Evolutionary conservation across 345 rosid genomes (phyloP).

Genomic region (Linum trigynum): DNA sequence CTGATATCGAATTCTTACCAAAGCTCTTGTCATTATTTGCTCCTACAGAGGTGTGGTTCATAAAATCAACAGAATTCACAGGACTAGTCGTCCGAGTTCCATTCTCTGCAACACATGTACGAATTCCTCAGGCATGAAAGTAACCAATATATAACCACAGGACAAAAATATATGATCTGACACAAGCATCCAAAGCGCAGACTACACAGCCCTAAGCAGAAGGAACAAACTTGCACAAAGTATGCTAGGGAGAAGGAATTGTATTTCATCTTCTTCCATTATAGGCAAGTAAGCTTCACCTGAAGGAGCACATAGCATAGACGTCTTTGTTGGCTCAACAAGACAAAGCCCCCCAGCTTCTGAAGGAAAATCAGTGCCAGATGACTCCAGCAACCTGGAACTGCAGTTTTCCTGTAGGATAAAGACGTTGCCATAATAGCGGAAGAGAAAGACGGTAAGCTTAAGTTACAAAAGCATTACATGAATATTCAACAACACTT

Average conservation of each 20-base stretch:
- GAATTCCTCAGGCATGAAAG: not conserved
- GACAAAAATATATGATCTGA: not conserved
- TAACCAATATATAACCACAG: not conserved
- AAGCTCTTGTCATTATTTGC: slow-evolving; percentile 28
- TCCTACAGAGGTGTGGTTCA: slow-evolving; percentile 19
- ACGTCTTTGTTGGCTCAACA: not conserved
- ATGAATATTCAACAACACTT: no score
- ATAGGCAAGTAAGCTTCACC: not conserved
- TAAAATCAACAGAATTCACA: slow-evolving; percentile 19
- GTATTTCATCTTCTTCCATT: not conserved
- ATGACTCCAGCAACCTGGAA: not conserved
- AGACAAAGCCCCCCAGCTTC: not conserved
- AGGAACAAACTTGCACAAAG: not conserved
- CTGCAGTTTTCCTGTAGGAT: not conserved
- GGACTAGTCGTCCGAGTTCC: slow-evolving; percentile 20
- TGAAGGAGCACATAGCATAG: not conserved
- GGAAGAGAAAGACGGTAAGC: not conserved
- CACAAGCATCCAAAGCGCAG: not conserved
- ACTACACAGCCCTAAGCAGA: no score
- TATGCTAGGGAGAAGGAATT: not conserved
- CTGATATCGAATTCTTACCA: slow-evolving; percentile 35
- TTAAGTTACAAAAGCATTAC: not conserved
- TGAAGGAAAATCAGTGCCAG: not conserved
- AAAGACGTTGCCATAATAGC: not conserved
- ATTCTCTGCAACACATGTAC: slow-evolving; percentile 31